A percentile compares a stretch with the other conserved stretches of the same genome.
These are phyloP conservation scores for Avena insularis DNA, from an alignment of 176 grass and related monocot genomes.

Conservation along the genomic window DNA sequence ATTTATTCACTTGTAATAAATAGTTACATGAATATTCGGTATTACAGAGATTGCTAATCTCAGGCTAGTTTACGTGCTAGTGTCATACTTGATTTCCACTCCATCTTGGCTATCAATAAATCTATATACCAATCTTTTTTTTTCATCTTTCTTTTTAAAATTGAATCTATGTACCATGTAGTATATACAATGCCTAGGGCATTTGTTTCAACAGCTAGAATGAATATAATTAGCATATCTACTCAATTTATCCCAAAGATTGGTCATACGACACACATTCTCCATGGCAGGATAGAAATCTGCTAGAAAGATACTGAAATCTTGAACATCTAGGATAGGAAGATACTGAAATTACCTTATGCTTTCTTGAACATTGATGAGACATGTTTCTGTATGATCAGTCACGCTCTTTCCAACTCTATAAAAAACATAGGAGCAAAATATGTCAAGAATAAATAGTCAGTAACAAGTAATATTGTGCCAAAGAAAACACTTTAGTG, in stretches of 20 bases:
- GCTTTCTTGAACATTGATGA: too few species aligned
- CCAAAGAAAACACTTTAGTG: too few species aligned
- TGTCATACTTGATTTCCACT: slow-evolving; percentile 26
- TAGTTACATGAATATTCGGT: slow-evolving; percentile 42
- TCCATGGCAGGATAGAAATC: too few species aligned
- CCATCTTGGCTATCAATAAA: slow-evolving; percentile 19
- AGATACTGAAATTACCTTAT: too few species aligned
- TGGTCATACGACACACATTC: too few species aligned
- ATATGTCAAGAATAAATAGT: too few species aligned
- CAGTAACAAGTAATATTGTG: too few species aligned
- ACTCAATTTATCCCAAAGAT: slow-evolving; percentile 31
- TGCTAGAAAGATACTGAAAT: too few species aligned
- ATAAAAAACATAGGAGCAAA: too few species aligned
- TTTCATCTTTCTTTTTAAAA: not conserved
- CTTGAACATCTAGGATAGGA: too few species aligned
- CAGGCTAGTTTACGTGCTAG: slow-evolving; percentile 1
- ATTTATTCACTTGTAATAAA: slow-evolving; percentile 53
- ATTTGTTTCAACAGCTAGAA: slow-evolving; percentile 52
- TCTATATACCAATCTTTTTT: slow-evolving; percentile 40
- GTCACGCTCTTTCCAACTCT: too few species aligned
- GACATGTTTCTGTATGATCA: too few species aligned
- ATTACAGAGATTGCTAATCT: slow-evolving; percentile 23
- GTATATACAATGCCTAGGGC: slow-evolving; percentile 16
- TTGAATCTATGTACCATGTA: slow-evolving; percentile 32
- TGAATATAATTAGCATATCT: slow-evolving; percentile 35